These are phyloP conservation scores for Yamadazyma philogaea DNA, from an alignment of 805 yeast species.

Conservation along the genomic window DNA sequence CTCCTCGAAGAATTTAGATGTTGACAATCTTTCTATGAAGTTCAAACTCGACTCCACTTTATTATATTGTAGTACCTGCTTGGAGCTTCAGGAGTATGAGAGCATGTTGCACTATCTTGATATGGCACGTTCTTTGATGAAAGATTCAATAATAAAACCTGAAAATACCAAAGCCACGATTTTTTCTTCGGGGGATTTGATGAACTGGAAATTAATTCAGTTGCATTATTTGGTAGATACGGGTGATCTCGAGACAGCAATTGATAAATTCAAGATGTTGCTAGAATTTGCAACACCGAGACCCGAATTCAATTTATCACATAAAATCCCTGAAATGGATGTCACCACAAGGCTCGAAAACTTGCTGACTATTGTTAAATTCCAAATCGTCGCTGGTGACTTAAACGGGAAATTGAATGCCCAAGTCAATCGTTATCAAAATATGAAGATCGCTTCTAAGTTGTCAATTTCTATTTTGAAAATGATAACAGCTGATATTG, in stretches of 20 bases:
- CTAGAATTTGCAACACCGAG: conserved; percentile 22
- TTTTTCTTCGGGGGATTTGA: conserved; percentile 12
- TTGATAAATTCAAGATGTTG: conserved; percentile 22
- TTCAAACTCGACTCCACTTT: conserved; percentile 4
- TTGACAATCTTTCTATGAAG: neutral
- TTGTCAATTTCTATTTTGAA: conserved; percentile 52
- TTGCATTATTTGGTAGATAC: conserved; percentile 24
- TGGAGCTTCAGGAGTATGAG: neutral
- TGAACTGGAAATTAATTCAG: conserved; percentile 28
- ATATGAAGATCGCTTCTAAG: conserved; percentile 49
- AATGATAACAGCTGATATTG: conserved; percentile 14
- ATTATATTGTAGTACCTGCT: neutral
- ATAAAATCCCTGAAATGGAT: neutral
- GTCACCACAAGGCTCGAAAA: conserved; percentile 23
- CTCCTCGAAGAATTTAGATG: neutral
- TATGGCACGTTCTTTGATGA: conserved; percentile 2
- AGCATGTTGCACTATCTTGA: conserved; percentile 1
- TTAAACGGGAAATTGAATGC: conserved; percentile 19
- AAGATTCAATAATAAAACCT: neutral
- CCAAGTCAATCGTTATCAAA: conserved; percentile 30
- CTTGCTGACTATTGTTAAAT: conserved; percentile 30
- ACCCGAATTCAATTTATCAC: conserved; percentile 23
- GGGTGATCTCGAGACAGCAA: conserved; percentile 19
- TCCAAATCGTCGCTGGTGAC: conserved; percentile 31
- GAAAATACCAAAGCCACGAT: neutral